Evolutionary conservation across 192 early-diverging fungal species (phyloP).

Genomic region (Linnemannia hyalina): DNA sequence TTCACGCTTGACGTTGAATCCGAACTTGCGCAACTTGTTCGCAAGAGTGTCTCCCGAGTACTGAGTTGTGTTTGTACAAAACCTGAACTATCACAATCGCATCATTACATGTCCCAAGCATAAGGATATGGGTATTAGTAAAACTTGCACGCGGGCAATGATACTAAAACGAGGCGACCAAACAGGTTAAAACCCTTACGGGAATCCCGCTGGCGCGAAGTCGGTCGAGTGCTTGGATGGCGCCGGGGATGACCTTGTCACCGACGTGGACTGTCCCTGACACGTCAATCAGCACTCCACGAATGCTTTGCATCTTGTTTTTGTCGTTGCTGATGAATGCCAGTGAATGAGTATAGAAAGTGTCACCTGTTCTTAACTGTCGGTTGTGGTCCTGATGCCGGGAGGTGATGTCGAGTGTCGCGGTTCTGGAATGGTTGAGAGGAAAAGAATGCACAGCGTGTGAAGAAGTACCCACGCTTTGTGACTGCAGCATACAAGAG

Average conservation of each 20-base stretch:
- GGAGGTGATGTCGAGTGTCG: neutral
- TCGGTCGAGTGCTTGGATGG: conserved; percentile 72
- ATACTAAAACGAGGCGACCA: neutral
- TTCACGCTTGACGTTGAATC: conserved; percentile 72
- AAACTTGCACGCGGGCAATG: no score
- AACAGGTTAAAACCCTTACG: conserved; percentile 16
- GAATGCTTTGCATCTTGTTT: conserved; percentile 33
- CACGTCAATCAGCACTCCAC: conserved; percentile 81
- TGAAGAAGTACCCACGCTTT: neutral
- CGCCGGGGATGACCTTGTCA: conserved; percentile 70
- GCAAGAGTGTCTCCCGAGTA: conserved; percentile 69
- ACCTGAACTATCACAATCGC: conserved; percentile 61
- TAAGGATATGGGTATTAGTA: no score
- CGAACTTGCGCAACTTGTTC: conserved; percentile 71
- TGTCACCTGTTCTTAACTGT: neutral
- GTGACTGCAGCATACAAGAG: neutral
- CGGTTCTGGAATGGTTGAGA: neutral
- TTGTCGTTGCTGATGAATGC: neutral
- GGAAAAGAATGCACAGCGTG: neutral
- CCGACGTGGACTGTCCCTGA: conserved; percentile 87
- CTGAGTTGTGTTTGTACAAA: conserved; percentile 94
- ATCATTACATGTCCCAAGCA: no score
- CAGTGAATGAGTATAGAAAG: neutral
- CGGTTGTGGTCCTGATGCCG: neutral
- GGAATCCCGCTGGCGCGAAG: conserved; percentile 72